phyloP scores from a whole-genome alignment of 108 stramenopile genomes.

The Schizochytrium sp. region DNA sequence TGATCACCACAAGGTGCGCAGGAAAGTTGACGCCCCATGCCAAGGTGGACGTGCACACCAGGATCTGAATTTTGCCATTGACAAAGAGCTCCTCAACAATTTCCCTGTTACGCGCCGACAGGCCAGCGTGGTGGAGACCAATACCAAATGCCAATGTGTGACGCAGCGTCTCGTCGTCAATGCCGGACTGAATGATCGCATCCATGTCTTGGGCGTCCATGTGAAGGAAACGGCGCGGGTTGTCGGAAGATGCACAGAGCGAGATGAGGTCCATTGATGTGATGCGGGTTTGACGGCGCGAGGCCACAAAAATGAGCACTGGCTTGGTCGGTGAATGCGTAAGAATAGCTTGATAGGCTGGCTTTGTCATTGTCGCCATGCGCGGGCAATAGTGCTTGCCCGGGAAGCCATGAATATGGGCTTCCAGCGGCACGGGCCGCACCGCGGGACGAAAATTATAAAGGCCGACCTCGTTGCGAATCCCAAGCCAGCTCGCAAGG shows the following conservation, averaged over 20 bases:
- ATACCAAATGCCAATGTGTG: conserved; percentile 93
- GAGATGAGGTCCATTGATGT: conserved; percentile 77
- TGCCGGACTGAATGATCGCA: conserved; percentile 51
- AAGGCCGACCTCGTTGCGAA: conserved; percentile 52
- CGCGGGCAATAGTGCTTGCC: conserved; percentile 90
- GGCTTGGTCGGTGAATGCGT: conserved; percentile 82
- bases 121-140: conserved; percentile 95
- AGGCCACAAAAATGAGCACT: conserved; percentile 75
- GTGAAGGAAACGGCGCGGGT: conserved; percentile 53
- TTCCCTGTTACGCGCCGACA: conserved; percentile 53
- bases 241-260: conserved; percentile 39
- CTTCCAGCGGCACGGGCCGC: conserved; percentile 83
- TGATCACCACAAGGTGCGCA: conserved; percentile 79
- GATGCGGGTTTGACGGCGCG: conserved; percentile 81
- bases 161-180: conserved; percentile 73
- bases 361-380: conserved; percentile 99
- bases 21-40: conserved; percentile 98
- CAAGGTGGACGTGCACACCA: conserved; percentile 74
- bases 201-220: conserved; percentile 63
- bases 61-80: conserved; percentile 77
- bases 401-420: conserved; percentile 89
- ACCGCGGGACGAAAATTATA: conserved; percentile 95
- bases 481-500: conserved; percentile 93
- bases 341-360: conserved; percentile 90
- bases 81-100: conserved; percentile 81